phyloP scores from a whole-genome alignment of 2,329 filamentous ascomycete genomes.

The Aureobasidium sp. region DNA sequence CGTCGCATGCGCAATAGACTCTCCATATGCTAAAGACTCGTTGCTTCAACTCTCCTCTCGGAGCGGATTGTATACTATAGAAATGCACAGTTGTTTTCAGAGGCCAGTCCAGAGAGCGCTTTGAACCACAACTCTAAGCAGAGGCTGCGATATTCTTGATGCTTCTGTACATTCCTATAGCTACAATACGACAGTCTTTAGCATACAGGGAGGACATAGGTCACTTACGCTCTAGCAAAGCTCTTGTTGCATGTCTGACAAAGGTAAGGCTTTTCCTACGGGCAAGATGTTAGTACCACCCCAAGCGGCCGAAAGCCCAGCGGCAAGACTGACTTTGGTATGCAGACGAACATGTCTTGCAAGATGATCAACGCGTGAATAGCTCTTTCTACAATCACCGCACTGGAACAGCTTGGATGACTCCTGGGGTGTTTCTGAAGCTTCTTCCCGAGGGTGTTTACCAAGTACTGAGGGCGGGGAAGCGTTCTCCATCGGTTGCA shows the following conservation, averaged over 20 bases:
- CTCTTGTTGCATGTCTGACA: constrained; percentile 41
- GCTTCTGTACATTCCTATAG: neutral
- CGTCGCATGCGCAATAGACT: no score
- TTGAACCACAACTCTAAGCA: neutral
- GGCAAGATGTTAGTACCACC: neutral
- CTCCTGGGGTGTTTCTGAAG: neutral
- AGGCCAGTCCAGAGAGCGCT: neutral
- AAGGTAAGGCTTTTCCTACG: constrained; percentile 39
- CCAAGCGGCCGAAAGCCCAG: neutral
- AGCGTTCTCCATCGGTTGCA: constrained; percentile 9
- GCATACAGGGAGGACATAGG: constrained; percentile 19
- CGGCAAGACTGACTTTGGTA: constrained; percentile 19
- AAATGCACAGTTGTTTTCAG: neutral
- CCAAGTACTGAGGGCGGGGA: constrained; percentile 16
- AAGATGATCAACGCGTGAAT: constrained; percentile 48
- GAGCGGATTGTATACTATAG: no score
- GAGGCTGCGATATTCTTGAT: neutral
- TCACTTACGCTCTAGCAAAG: constrained; percentile 38
- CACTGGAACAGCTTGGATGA: constrained; percentile 39
- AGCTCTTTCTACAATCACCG: constrained; percentile 46
- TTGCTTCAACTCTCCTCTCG: no score
- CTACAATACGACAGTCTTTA: constrained; percentile 28
- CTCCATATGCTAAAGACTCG: no score
- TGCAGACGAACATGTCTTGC: constrained; percentile 46
- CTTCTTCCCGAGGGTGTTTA: constrained; percentile 14